Conservation (phyloP, 75 land plant species). For the Selaginella tamariscina region DNA sequence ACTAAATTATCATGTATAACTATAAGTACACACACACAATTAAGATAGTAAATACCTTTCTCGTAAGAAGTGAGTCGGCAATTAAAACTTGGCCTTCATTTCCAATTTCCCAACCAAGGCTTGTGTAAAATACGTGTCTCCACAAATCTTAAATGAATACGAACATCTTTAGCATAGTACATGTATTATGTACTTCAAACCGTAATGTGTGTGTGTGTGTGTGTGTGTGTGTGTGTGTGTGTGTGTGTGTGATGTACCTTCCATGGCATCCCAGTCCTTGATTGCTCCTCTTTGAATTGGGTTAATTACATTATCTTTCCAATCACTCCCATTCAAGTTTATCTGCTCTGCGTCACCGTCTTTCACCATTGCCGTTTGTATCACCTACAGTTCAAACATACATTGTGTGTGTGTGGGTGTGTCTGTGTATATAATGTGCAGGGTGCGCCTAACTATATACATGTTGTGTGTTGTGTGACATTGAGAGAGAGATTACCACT, state of each 20-base stretch:
- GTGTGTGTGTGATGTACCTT: no score
- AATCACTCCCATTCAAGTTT: conserved; percentile 12
- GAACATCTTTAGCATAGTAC: no score
- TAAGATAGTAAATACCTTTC: conserved; percentile 19
- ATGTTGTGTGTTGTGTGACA: no score
- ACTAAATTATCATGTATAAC: no score
- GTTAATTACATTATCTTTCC: conserved; percentile 44
- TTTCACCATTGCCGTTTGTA: conserved; percentile 23
- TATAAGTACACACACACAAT: conserved; percentile 20
- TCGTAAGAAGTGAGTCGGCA: conserved; percentile 53
- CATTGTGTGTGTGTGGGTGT: no score
- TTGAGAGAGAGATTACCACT: conserved; percentile 24
- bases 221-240: no score
- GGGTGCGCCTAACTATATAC: no score
- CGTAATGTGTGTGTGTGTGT: no score
- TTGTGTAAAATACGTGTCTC: conserved; percentile 68
- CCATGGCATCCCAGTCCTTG: conserved; percentile 97
- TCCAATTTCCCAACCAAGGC: conserved; percentile 91
- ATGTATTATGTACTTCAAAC: no score
- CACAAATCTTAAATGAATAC: no score
- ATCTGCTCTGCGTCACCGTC: conserved; percentile 31
- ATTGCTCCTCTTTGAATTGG: conserved; percentile 82
- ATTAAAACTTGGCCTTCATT: conserved; percentile 92
- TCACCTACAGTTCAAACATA: conserved; percentile 22
- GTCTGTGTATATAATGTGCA: no score